These are phyloP conservation scores for Auricularia cornea DNA, from an alignment of 768 basidiomycete genomes.

Conservation along the genomic window DNA sequence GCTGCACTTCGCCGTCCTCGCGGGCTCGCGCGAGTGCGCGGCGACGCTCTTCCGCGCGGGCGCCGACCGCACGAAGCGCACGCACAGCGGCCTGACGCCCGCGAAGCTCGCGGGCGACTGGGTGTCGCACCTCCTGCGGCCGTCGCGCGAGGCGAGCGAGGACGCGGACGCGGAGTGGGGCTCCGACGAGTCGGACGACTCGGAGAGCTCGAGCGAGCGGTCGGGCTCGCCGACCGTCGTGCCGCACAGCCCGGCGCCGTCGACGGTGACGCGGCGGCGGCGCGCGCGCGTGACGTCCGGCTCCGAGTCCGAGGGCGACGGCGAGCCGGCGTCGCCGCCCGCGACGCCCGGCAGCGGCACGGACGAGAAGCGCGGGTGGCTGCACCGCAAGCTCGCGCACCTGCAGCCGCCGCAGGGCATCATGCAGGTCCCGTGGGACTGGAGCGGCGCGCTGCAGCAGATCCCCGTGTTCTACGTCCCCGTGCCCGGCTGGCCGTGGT, in stretches of 20 bases:
- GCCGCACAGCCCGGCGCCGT: neutral
- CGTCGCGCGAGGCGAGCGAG: neutral
- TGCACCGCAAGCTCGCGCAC: conserved; percentile 64
- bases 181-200: conserved; percentile 13
- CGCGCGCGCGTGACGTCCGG: neutral
- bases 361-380: conserved; percentile 39
- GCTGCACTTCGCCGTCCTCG: conserved; percentile 74
- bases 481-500: conserved; percentile 47
- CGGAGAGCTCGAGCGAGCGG: conserved; percentile 13
- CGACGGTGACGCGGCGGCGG: neutral
- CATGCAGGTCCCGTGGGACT: conserved; percentile 44
- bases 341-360: conserved; percentile 1
- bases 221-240: neutral
- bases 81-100: conserved; percentile 61
- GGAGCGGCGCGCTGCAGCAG: conserved; percentile 49
- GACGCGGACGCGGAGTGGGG: neutral
- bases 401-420: conserved; percentile 49
- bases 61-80: conserved; percentile 70
- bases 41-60: conserved; percentile 66
- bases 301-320: conserved; percentile 3
- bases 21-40: conserved; percentile 53
- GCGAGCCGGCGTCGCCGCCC: neutral
- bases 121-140: conserved; percentile 4
- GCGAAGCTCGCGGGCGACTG: conserved; percentile 31
- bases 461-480: conserved; percentile 75